Evolutionary conservation across 2,329 filamentous ascomycete genomes (phyloP), one percentile per base, ranked within the genome.

Genomic region (Aspergillus ustus): DNA sequence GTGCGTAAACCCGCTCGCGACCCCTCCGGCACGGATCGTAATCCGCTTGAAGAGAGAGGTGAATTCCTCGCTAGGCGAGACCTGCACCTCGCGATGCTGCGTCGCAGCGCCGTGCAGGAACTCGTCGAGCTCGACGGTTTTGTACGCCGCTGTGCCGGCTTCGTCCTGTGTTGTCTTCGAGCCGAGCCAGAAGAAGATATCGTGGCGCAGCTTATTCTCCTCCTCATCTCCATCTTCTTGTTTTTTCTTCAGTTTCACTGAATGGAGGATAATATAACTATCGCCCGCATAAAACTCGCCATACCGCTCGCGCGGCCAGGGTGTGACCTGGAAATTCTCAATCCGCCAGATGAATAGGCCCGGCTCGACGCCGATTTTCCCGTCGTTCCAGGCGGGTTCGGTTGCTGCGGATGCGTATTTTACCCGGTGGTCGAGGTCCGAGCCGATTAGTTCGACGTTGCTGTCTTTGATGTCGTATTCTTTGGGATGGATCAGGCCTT

Each of bases 141-240:
- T 91, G 77, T 91, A 85, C 2, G 88, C 88, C 0, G 88, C 88
- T 0, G 85, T 87, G 17, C 88, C 88, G 2, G 87, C 87, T 76
- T 91, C 88, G 65, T 90, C 88, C 76, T 89, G 87, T 2, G 85
- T 83, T 0, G 87, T 90, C 69, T 89, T 84, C 55, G 75, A 80
- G 4, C 88, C 88, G 0, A 90, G 81, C 88, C 87, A 91, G 78
- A 90, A 90, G 80, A 88, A 90, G 69, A 90, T 83, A 53, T 90
- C 87, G 67, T 90, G 87, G 46, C 77, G 78, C 4, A 89, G 77
- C 67, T 79, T 81, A 61, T 78, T 81, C 61, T 83, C 67, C 49
- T 82, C 67, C 46, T 83, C 68, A 46, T 78, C 76, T 37, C 34
- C 34, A 37, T 37, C 34, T 37, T 37, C 11, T 15, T 5, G 11